phyloP scores from a whole-genome alignment of 164 flowering plant genomes.

The grape (Vitis vinifera) region DNA sequence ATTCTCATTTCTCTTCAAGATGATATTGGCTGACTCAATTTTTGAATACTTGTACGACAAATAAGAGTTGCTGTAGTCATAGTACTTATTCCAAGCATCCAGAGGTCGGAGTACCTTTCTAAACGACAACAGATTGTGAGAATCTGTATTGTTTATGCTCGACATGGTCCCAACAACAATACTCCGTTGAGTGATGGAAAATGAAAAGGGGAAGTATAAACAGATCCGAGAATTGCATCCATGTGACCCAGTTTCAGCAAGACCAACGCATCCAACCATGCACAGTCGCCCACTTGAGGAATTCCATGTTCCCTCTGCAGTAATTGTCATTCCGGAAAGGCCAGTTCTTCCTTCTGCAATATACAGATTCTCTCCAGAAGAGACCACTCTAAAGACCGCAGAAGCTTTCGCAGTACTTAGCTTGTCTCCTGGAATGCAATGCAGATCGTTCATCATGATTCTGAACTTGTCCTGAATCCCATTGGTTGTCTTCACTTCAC shows the following conservation, averaged over 20 bases:
- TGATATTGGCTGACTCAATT: background rate
- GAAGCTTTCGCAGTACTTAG: background rate
- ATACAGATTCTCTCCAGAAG: background rate
- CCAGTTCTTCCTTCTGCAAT: background rate
- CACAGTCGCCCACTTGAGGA: slow-evolving; percentile 3
- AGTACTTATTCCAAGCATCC: background rate
- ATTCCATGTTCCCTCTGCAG: slow-evolving; percentile 15
- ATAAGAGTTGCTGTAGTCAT: too few species aligned
- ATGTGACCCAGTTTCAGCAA: background rate
- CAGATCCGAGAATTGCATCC: slow-evolving; percentile 8
- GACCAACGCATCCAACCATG: slow-evolving; percentile 14
- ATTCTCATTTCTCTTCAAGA: background rate
- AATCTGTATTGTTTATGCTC: background rate
- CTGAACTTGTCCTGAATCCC: background rate
- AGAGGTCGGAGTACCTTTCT: background rate
- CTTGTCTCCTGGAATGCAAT: background rate
- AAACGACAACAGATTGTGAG: background rate
- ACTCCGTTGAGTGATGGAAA: slow-evolving; percentile 9
- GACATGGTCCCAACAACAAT: slow-evolving; percentile 4
- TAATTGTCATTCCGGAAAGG: slow-evolving; percentile 4
- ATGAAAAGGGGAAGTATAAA: background rate
- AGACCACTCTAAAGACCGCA: slow-evolving; percentile 4
- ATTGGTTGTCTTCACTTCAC: background rate
- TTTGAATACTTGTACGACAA: slow-evolving; percentile 4
- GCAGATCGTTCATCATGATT: background rate